Percentiles rank a stretch among this genome's conserved stretches.
Evolutionary conservation across 2,329 filamentous ascomycete species (phyloP).

Genomic region (Teratosphaeria viscida): DNA sequence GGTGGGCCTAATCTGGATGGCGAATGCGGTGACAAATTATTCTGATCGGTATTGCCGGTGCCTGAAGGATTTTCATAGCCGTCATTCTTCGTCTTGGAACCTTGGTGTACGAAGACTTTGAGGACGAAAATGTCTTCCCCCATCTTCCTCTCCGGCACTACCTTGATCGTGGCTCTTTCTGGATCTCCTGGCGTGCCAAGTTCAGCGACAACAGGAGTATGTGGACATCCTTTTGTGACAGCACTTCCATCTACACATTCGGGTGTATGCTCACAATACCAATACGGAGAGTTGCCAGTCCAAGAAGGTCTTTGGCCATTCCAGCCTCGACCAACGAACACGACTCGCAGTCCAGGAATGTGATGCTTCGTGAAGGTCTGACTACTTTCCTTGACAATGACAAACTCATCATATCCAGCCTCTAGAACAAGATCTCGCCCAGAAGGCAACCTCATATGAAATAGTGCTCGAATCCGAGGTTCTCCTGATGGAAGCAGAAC

Average conservation of each 20-base stretch:
- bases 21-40: not conserved
- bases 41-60: not conserved
- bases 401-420: not conserved
- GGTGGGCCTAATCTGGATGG: not conserved
- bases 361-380: not conserved
- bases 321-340: not conserved
- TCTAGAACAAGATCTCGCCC: conserved; percentile 1
- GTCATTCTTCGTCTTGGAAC: not conserved
- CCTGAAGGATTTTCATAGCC: not conserved
- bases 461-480: not conserved
- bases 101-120: not conserved
- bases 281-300: not conserved
- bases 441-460: not conserved
- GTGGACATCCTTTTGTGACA: not conserved
- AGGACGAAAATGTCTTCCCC: not conserved
- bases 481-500: not conserved
- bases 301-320: not conserved
- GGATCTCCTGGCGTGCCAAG: not conserved
- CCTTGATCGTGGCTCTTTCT: not conserved
- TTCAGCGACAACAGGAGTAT: not conserved
- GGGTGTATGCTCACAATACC: not conserved
- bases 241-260: not conserved
- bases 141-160: not conserved
- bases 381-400: not conserved
- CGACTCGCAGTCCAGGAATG: not conserved